phyloP scores from a whole-genome alignment of 371 early-diverging fungal species.

The Lichtheimia ramosa region DNA sequence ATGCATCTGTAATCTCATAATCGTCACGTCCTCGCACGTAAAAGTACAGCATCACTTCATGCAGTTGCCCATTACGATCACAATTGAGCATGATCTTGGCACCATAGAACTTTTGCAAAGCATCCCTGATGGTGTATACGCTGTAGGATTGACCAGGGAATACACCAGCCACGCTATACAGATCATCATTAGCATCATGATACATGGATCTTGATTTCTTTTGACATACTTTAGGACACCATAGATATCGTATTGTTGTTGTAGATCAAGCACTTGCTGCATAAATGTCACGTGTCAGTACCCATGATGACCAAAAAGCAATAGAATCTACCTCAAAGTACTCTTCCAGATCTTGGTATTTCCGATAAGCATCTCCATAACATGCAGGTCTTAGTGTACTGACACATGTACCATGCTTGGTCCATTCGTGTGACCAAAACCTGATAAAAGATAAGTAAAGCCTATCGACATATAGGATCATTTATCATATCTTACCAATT shows the following conservation, averaged over 20 bases:
- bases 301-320: not conserved
- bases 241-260: constrained; percentile 44
- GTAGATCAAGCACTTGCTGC: constrained; percentile 40
- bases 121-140: constrained; percentile 29
- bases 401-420: constrained; percentile 58
- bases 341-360: constrained; percentile 46
- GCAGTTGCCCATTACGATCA: constrained; percentile 20
- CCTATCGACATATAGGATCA: not conserved
- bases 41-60: constrained; percentile 39
- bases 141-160: constrained; percentile 41
- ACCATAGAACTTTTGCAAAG: constrained; percentile 28
- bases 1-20: constrained; percentile 35
- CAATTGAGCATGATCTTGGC: constrained; percentile 36
- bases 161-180: constrained; percentile 35
- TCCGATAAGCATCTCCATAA: constrained; percentile 30
- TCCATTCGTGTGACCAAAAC: constrained; percentile 60
- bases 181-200: not conserved
- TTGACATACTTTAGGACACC: constrained; percentile 37
- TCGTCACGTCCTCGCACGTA: constrained; percentile 40
- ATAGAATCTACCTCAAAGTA: constrained; percentile 39
- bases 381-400: constrained; percentile 47
- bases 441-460: constrained; percentile 4
- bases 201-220: not conserved
- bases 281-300: not conserved
- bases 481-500: constrained; percentile 19